Evolutionary conservation across 495 filamentous ascomycete species (phyloP), one percentile per base, ranked within the genome.

Genomic region (Monascus purpureus): DNA sequence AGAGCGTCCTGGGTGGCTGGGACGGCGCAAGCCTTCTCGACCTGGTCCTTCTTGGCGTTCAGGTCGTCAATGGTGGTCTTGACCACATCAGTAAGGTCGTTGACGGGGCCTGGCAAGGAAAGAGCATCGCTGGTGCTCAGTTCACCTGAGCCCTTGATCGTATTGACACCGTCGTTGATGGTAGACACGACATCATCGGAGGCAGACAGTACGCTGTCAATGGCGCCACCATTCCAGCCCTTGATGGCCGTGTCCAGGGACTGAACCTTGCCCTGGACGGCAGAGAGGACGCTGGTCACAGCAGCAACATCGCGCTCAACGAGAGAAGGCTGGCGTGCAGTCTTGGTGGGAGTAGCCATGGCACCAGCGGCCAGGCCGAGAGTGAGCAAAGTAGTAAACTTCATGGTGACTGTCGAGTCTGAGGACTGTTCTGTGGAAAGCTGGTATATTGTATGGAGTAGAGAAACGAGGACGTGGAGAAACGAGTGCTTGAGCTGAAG

Each of bases 401-500:
- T 65, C 61, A 65, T 65, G 7, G 42, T 59, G 47, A 34, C n/a
- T n/a, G n/a, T n/a, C n/a, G n/a, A n/a, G n/a, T n/a, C 15, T 8
- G 13, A 13, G 8, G 8, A 13, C 8, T 28, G 26, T 28, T 14
- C 13, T 6, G 6, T 6, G 13, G 26, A 13, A 28, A 13, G 8
- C 8, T 13, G 5, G 13, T 28, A 13, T 28, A 28, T 8, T 28
- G n/a, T n/a, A n/a, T n/a, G n/a, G n/a, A n/a, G n/a, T n/a, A n/a
- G n/a, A n/a, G n/a, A n/a, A n/a, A 28, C 12, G 8, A 14, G 13
- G 26, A 8, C 7, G 11, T 24, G 11, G 22, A 24, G 22, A 11
- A 6, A 6, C 11, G 6, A 11, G 6, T 24, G 22, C 11, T 24
- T 6, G 22, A 24, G 22, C 11, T 11, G 22, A 11, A 24, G 6